Evolutionary conservation across 1,139 yeast species (phyloP).

Genomic region (Taphrina pruni): DNA sequence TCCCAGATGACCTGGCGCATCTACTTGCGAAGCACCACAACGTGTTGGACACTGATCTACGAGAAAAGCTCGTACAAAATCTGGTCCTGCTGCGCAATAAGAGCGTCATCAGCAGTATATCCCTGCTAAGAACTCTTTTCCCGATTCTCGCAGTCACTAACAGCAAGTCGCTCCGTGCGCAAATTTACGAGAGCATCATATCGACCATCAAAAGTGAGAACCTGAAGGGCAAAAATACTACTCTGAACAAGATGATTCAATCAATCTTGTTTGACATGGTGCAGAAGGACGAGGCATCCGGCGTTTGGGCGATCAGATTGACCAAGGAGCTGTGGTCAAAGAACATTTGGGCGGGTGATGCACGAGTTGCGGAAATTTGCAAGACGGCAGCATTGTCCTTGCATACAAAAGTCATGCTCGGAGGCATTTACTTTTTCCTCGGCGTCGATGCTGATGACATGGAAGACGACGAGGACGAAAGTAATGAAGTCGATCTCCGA

Average conservation of each 20-base stretch:
- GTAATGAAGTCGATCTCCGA: conserved; percentile 49
- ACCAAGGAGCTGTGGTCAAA: conserved; percentile 97
- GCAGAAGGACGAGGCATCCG: conserved; percentile 63
- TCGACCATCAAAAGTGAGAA: conserved; percentile 80
- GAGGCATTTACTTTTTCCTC: conserved; percentile 87
- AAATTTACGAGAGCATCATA: conserved; percentile 78
- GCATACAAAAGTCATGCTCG: conserved; percentile 82
- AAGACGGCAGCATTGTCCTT: conserved; percentile 90
- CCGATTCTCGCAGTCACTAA: conserved; percentile 76
- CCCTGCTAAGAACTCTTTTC: conserved; percentile 81
- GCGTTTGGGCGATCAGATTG: conserved; percentile 94
- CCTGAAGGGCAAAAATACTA: conserved; percentile 83
- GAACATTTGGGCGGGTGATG: conserved; percentile 92
- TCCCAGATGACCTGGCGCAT: conserved; percentile 78
- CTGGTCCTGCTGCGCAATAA: conserved; percentile 89
- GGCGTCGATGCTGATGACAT: conserved; percentile 86
- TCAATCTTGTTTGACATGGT: conserved; percentile 84
- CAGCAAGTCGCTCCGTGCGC: conserved; percentile 80
- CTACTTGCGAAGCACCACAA: conserved; percentile 76
- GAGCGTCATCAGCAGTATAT: conserved; percentile 78
- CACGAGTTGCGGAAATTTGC: conserved; percentile 95
- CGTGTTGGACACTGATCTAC: conserved; percentile 77
- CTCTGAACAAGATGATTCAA: conserved; percentile 85
- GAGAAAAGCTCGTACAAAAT: conserved; percentile 90
- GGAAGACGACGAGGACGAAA: conserved; percentile 65